A percentile compares a stretch with the other conserved stretches of the same genome.
phyloP scores from a whole-genome alignment of 768 basidiomycete genomes.

The Collybiopsis luxurians region DNA sequence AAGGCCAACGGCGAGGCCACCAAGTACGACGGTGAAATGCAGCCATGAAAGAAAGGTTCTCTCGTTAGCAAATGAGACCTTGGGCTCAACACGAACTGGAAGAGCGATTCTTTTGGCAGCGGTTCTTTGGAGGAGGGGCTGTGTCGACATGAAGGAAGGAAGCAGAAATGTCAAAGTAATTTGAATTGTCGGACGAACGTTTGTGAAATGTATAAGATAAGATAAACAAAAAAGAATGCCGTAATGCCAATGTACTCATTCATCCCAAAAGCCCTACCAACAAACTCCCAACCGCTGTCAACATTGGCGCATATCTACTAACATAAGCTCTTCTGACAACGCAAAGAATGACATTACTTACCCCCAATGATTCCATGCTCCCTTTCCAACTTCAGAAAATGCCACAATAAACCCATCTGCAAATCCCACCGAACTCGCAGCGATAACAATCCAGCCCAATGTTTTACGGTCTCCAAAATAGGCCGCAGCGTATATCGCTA shows the following conservation, averaged over 20 bases:
- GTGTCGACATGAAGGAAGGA: slow-evolving; percentile 78
- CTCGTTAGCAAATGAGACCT: slow-evolving; percentile 94
- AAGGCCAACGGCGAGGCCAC: slow-evolving; percentile 92
- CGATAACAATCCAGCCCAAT: slow-evolving; percentile 13
- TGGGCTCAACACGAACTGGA: slow-evolving; percentile 84
- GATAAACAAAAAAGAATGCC: too few relatives aligned
- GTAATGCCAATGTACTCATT: not conserved
- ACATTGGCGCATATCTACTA: not conserved
- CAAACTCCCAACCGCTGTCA: not conserved
- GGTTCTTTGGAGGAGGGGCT: slow-evolving; percentile 94
- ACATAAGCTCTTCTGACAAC: too few relatives aligned
- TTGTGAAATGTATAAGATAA: slow-evolving; percentile 5
- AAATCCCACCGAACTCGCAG: slow-evolving; percentile 11
- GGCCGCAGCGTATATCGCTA: slow-evolving; percentile 11
- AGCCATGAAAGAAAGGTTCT: slow-evolving; percentile 98
- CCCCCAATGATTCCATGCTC: not conserved
- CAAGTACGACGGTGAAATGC: slow-evolving; percentile 96
- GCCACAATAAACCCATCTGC: slow-evolving; percentile 11
- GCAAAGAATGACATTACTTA: too few relatives aligned
- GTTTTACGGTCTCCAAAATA: slow-evolving; percentile 11
- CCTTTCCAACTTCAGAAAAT: not conserved
- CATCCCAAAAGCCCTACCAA: not conserved
- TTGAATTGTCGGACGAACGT: slow-evolving; percentile 6
- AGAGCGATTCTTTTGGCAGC: slow-evolving; percentile 95
- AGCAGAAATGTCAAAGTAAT: slow-evolving; percentile 8